Conservation (phyloP, 371 early-diverging fungal genomes). For the Mycotypha africana region DNA sequence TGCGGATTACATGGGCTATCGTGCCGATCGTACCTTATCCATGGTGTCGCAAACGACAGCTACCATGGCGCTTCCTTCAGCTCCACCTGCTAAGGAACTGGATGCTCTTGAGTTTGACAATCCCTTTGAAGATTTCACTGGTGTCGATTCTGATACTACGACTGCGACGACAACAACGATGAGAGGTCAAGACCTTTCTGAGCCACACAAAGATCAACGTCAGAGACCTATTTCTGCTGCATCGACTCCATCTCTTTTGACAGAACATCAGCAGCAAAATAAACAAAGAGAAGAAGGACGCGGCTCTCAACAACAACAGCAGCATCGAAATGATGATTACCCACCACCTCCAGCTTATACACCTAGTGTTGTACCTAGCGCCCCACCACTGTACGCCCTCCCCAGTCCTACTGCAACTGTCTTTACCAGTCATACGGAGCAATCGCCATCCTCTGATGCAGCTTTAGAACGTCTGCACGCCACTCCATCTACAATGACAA, state of each 20-base stretch:
- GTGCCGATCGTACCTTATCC: conserved; percentile 10
- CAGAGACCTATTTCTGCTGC: not conserved
- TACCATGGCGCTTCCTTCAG: conserved; percentile 13
- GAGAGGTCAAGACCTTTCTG: not conserved
- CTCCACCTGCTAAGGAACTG: conserved; percentile 24
- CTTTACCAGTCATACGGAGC: too few species aligned
- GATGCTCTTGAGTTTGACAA: conserved; percentile 1
- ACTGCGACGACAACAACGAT: not conserved
- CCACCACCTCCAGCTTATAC: conserved; percentile 32
- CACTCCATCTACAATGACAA: not conserved
- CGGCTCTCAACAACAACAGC: not conserved
- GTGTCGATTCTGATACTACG: not conserved
- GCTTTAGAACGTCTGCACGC: not conserved
- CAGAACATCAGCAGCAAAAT: too few species aligned
- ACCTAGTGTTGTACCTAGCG: conserved; percentile 17
- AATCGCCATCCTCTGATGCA: not conserved
- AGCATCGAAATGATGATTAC: not conserved
- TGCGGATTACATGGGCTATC: not conserved
- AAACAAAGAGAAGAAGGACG: too few species aligned
- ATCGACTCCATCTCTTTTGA: not conserved
- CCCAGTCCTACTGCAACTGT: too few species aligned
- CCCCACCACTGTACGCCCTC: conserved; percentile 20
- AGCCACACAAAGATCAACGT: not conserved
- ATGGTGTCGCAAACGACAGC: conserved; percentile 21
- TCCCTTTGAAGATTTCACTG: conserved; percentile 4